Evolutionary conservation across 129 eudicot genomes (phyloP).

Genomic region (Apium graveolens): DNA sequence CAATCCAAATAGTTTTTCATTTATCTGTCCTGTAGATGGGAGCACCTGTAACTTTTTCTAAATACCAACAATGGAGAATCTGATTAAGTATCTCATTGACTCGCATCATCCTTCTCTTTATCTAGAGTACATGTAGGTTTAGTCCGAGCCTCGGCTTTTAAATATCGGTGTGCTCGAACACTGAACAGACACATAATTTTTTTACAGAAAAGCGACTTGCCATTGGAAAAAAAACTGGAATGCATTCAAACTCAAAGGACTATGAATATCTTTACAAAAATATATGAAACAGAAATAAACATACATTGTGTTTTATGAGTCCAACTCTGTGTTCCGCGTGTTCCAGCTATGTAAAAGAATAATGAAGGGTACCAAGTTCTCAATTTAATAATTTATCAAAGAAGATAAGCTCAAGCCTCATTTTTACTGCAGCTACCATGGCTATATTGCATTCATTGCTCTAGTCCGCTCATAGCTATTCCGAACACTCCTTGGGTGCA

Average conservation of each 20-base stretch:
- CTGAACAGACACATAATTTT: not conserved
- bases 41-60: not conserved
- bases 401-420: not conserved
- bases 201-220: not conserved
- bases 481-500: slow-evolving; percentile 18
- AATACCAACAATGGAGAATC: not conserved
- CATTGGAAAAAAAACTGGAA: not conserved
- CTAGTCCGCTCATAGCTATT: not conserved
- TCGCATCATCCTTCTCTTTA: not conserved
- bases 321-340: not conserved
- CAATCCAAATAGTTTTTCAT: not conserved
- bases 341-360: not conserved
- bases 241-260: not conserved
- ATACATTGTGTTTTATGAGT: not conserved
- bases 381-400: not conserved
- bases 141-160: not conserved
- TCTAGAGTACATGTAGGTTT: not conserved
- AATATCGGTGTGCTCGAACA: not conserved
- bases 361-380: not conserved
- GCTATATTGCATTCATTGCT: not conserved
- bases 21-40: not conserved
- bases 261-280: not conserved
- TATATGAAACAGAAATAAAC: not conserved
- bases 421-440: not conserved
- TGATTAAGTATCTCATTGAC: not conserved